Base-by-base conservation (phyloP, 441 rosid genomes). In the Pelargonium australe region DNA sequence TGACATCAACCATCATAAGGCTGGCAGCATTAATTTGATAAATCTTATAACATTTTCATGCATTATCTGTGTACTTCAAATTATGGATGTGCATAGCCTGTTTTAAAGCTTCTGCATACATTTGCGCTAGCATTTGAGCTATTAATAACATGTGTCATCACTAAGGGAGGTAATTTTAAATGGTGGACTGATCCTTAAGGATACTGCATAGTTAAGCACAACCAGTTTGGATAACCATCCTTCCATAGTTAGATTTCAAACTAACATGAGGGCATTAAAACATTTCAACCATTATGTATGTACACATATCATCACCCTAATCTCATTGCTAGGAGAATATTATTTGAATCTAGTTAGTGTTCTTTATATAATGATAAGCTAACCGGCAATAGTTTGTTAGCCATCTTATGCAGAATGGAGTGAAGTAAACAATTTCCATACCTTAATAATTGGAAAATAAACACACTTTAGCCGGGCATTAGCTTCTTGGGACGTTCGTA, bases 391-490 rank as follows among this genome's bases (percentile, higher is more conserved):
- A 44, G 49, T 8, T 44, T 8, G 13, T 8, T 44, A 12, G 49
- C 49, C 49, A 44, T 44, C 11, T 44, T 9, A 44, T 44, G 49
- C 49, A 44, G 49, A 44, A 44, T 44, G 49, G 0, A 44, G 49
- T 44, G 13, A 44, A 8, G 7, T 8, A 44, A 44, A 4, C 23
- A 14, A 47, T 13, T 66, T 66, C n/a, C 71, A 44, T 80, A 89
- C 96, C 88, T 81, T 80, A 20, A 63, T 31, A 66, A 86, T 68
- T 16, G 96, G 97, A 75, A 83, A 85, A 81, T 91, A 91, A 75
- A 80, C 81, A 78, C 83, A 87, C 80, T 79, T 86, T 31, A 89
- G 84, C 60, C 91, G 82, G 45, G 94, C 96, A 76, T 89, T 87
- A 49, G 95, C 95, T 74, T 73, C 78, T 60, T 64, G 77, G 41